Base-by-base conservation (phyloP, 306 rosid species). In the Arachis stenosperma region DNA sequence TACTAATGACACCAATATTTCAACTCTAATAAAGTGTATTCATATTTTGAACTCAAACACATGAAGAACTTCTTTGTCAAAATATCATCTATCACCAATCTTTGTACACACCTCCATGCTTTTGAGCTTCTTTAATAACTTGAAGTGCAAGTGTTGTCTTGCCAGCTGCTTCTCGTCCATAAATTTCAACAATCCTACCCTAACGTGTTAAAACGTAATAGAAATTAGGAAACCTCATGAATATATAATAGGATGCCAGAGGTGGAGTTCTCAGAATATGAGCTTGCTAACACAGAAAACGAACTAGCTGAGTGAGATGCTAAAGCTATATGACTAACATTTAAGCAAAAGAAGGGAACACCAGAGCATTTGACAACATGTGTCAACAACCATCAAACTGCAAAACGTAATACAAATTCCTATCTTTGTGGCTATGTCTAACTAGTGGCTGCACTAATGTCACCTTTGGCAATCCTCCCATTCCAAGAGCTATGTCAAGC, bases 181-280 rank as follows among this genome's bases (percentile, higher is more conserved):
- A 89, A 81, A 93, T 87, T 85, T 93, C 98, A 73, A 93, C 82
- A 52, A 93, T 83, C 76, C 98, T 89, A 57, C 98, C 97, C 98
- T 90, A 83, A 69, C 77, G 57, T 67, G 41, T 57, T 62, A 40
- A 46, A 61, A 67, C 30, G 17, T 7, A 50, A 61, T 71, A 40
- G 50, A 55, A 41, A 33, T 59, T 44, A 37, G 61, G 77, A 17
- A 71, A 63, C 57, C 9, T 56, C n/a, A 10, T 60, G 4, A 48
- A 61, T 61, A 74, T 50, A 57, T 22, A 22, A 68, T 54, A 55
- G 71, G 67, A 12, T 73, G 30, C 68, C 11, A 68, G 55, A 43
- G 41, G 63, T 50, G 39, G 61, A 73, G 37, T 61, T 33, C 39
- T 74, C 8, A 41, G 8, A 42, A 7, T 40, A 29, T 42, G 50